Percentiles rank a stretch among this genome's conserved stretches.
These are phyloP conservation scores for Macrotyloma uniflorum DNA, from an alignment of 306 rosid species.

Conservation along the genomic window DNA sequence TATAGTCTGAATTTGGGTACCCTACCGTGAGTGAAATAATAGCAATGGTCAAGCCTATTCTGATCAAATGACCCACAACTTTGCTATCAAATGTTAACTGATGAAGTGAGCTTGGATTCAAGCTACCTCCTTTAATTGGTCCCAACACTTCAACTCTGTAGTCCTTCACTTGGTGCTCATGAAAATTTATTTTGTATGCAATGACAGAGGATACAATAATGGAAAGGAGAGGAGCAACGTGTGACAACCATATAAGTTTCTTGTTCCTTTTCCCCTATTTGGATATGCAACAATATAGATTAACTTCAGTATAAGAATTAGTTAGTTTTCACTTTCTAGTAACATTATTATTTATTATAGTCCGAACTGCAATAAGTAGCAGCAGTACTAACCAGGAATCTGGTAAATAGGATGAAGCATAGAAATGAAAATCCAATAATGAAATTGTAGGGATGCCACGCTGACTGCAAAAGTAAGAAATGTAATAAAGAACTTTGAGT, in stretches of 20 bases:
- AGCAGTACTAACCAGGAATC: constrained; percentile 54
- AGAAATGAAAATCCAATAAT: constrained; percentile 66
- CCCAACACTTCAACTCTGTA: constrained; percentile 65
- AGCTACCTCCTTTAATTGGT: constrained; percentile 64
- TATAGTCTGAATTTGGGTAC: neutral
- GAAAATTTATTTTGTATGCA: constrained; percentile 55
- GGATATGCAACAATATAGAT: neutral
- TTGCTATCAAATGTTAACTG: constrained; percentile 48
- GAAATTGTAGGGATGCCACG: constrained; percentile 64
- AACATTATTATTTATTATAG: too few relatives aligned
- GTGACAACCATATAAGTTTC: constrained; percentile 70
- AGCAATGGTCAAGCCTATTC: constrained; percentile 59
- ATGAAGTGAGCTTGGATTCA: constrained; percentile 65
- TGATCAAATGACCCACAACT: constrained; percentile 51
- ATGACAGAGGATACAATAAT: constrained; percentile 60
- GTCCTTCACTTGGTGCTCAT: constrained; percentile 34
- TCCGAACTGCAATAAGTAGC: too few relatives aligned
- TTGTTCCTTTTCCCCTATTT: constrained; percentile 61
- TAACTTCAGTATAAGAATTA: neutral
- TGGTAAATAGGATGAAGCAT: constrained; percentile 55
- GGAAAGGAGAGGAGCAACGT: constrained; percentile 68
- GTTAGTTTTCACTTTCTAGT: too few relatives aligned
- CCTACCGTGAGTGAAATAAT: constrained; percentile 69
- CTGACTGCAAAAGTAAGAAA: constrained; percentile 33
- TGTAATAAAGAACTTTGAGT: neutral